Base-by-base conservation (phyloP, 2,329 filamentous ascomycete species). In the Hymenoscyphus fraxineus region DNA sequence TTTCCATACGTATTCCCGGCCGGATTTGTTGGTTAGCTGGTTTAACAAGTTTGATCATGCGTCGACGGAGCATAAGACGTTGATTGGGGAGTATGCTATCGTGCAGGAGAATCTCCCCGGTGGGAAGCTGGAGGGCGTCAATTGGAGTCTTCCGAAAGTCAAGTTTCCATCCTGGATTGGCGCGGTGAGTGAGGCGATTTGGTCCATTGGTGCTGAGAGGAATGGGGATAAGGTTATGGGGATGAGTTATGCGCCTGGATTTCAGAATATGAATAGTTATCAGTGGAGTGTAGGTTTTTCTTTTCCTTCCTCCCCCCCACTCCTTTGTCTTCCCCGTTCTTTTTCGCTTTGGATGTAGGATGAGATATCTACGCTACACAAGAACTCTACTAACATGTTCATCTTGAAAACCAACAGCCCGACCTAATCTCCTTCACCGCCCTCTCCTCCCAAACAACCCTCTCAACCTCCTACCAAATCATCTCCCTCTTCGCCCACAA, bases 401-500 rank as follows among this genome's bases (percentile, higher is more conserved):
- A n/a, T n/a, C n/a, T n/a, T n/a, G n/a, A n/a, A n/a, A n/a, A n/a
- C n/a, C n/a, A n/a, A n/a, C 27, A 74, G 71, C 73, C 73, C 10
- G 71, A 74, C 55, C 65, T 74, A 5, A 67, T 74, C 10, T 68
- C 70, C 15, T 74, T 73, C 67, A 71, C 65, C 2, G 70, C 72
- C 2, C 80, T 83, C 60, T 77, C 81, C 0, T 75, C 76, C 0
- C 65, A 82, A 71, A 83, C 81, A 0, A 83, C 82, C 0, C 77
- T 76, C 12, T 83, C 81, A 1, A 83, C 81, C 3, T 82, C 79
- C 57, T 83, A 80, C 77, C 79, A 80, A 66, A 74, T 81, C 6
- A 83, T 81, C 80, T 75, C 78, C 73, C 78, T 84, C 16, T 77
- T 85, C 59, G 80, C 80, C 3, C 77, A 75, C 3, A 78, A 81